Evolutionary conservation across 2,329 filamentous ascomycete species (phyloP), one percentile per base, ranked within the genome.

Genomic region (Colletotrichum salicis): DNA sequence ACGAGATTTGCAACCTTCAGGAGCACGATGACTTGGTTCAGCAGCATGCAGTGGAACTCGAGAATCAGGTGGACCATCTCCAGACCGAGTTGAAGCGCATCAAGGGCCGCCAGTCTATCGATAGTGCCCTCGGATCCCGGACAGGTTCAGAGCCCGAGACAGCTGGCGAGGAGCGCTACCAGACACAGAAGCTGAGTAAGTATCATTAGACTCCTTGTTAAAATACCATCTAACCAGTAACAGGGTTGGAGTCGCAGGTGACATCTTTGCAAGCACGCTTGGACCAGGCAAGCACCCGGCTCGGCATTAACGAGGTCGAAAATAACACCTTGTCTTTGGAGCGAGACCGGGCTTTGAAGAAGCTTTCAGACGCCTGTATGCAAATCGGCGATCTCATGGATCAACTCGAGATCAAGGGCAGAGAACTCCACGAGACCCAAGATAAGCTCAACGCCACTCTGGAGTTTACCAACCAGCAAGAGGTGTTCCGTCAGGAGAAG

Each of bases 261-360:
- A 85, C 88, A 58, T 85, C 89, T 24, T 82, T 93, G 48, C 88
- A 92, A 76, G 83, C 86, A 8, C 89, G 88, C 19, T 82, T 93
- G 1, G 89, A 92, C 71, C 86, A 91, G 74, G 86, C 88, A 48
- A 89, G 90, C 66, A 88, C 88, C 56, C 91, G 91, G 77, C 83
- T 88, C 29, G 89, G 87, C 72, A 85, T 89, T n/a, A 85, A 87
- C 45, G 89, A 92, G 62, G 90, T 91, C 64, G 87, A 90, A 73
- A 90, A 88, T 70, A 88, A 91, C 73, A 87, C 90, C 4, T 81
- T 93, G 54, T 85, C 86, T 3, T 85, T 88, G 35, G 92, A 94
- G 79, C 87, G 90, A 35, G 91, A 93, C 75, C 89, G 90, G 58
- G 87, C 92, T 48, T 84, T 92, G 60, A 86, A 86, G 63, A 91